phyloP scores from a whole-genome alignment of 2,329 filamentous ascomycete species.

The Dothistroma pini region DNA sequence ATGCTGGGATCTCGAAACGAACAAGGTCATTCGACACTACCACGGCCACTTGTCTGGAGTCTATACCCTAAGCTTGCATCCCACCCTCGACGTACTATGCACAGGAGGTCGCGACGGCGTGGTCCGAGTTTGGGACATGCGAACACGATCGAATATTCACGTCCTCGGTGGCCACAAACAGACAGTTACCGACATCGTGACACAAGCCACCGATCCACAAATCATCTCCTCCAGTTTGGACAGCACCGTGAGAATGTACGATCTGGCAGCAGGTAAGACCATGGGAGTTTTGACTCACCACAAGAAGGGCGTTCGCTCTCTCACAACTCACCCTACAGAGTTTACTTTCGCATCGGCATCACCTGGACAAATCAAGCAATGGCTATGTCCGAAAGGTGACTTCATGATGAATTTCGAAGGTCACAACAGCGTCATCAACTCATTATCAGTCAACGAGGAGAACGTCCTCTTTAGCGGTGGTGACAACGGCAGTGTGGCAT shows the following conservation, averaged over 20 bases:
- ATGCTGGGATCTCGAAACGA: constrained; percentile 99
- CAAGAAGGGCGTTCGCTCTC: constrained; percentile 89
- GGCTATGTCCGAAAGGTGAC: constrained; percentile 95
- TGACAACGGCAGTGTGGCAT: constrained; percentile 93
- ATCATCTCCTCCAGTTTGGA: constrained; percentile 93
- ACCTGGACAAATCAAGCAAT: constrained; percentile 95
- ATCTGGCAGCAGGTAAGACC: constrained; percentile 91
- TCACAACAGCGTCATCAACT: constrained; percentile 95
- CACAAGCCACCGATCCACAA: constrained; percentile 94
- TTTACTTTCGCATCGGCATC: constrained; percentile 95
- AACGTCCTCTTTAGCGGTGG: constrained; percentile 93
- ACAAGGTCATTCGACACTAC: constrained; percentile 97
- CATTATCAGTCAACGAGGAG: constrained; percentile 86
- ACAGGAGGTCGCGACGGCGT: constrained; percentile 94
- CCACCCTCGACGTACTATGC: constrained; percentile 88
- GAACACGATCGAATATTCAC: constrained; percentile 91
- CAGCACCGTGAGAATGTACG: constrained; percentile 87
- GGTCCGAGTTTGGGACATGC: constrained; percentile 97
- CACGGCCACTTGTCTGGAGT: constrained; percentile 96
- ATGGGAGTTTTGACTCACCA: constrained; percentile 97
- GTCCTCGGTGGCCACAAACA: constrained; percentile 87
- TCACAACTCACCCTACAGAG: constrained; percentile 82
- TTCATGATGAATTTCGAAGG: constrained; percentile 99
- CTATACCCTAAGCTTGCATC: constrained; percentile 89
- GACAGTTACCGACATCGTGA: constrained; percentile 84